Conservation (phyloP, 228 moss, liverwort and hornwort species). For the Sphagnum magellanicum region DNA sequence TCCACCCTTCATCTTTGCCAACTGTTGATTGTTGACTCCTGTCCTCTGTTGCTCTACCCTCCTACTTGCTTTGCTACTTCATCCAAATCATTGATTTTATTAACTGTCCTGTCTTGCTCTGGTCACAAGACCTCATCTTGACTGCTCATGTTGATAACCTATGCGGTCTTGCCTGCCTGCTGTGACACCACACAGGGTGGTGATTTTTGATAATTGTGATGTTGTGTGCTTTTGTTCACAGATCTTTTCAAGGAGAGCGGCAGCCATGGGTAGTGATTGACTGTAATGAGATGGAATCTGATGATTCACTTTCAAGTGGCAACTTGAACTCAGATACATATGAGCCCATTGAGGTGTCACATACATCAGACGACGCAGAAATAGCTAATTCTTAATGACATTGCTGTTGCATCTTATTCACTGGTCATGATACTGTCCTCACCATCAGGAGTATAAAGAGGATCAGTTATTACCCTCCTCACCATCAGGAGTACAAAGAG, state of each 20-base stretch:
- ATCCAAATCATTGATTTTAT: neutral
- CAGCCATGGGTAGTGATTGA: slow-evolving; percentile 85
- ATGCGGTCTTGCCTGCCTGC: neutral
- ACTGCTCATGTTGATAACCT: neutral
- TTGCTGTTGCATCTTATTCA: too few species aligned
- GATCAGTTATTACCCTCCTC: too few species aligned
- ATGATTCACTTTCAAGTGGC: neutral
- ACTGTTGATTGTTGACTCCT: neutral
- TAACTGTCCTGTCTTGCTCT: neutral
- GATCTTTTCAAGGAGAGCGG: slow-evolving; percentile 85
- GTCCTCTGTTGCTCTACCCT: neutral
- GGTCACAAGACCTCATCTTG: neutral
- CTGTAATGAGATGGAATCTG: slow-evolving; percentile 67
- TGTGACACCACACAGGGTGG: neutral
- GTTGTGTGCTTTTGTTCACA: slow-evolving; percentile 12
- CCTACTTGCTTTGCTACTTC: neutral
- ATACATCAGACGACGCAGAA: too few species aligned
- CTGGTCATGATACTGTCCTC: too few species aligned
- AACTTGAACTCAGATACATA: too few species aligned
- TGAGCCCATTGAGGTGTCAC: too few species aligned
- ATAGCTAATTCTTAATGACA: too few species aligned
- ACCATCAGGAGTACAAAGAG: too few species aligned
- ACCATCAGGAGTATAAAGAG: too few species aligned
- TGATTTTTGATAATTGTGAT: too few species aligned
- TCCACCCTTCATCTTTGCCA: neutral